phyloP scores from a whole-genome alignment of 805 yeast species.

The Sugiyamaella floridensis region DNA sequence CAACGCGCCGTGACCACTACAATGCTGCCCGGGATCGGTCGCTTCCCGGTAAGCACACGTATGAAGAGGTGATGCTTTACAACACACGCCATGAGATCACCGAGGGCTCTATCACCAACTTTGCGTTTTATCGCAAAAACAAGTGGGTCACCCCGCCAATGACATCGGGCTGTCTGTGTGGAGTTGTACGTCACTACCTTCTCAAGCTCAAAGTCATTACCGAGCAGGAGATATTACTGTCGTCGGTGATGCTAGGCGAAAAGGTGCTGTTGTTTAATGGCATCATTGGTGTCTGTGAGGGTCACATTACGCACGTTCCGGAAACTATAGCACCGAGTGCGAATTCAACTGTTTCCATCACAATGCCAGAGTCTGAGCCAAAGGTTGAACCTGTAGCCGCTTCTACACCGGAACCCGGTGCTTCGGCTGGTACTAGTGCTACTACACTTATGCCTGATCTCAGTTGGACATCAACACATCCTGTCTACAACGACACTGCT shows the following conservation, averaged over 20 bases:
- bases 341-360: not conserved
- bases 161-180: conserved; percentile 72
- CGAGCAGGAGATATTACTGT: conserved; percentile 44
- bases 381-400: no score
- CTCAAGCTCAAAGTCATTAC: conserved; percentile 45
- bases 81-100: conserved; percentile 54
- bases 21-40: conserved; percentile 50
- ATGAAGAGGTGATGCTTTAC: conserved; percentile 62
- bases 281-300: conserved; percentile 56
- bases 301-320: not conserved
- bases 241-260: conserved; percentile 56
- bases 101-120: conserved; percentile 79
- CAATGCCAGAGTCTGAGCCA: no score
- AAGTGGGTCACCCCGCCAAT: conserved; percentile 80
- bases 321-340: not conserved
- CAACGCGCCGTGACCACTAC: conserved; percentile 65
- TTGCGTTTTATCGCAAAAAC: conserved; percentile 54
- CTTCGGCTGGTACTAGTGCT: no score
- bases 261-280: conserved; percentile 73
- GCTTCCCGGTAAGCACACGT: conserved; percentile 25
- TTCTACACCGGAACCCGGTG: no score
- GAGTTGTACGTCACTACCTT: conserved; percentile 66
- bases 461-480: no score
- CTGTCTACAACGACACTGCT: no score
- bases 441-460: no score